Evolutionary conservation across 2,329 filamentous ascomycete genomes (phyloP).

Genomic region (Scytalidium sp.): DNA sequence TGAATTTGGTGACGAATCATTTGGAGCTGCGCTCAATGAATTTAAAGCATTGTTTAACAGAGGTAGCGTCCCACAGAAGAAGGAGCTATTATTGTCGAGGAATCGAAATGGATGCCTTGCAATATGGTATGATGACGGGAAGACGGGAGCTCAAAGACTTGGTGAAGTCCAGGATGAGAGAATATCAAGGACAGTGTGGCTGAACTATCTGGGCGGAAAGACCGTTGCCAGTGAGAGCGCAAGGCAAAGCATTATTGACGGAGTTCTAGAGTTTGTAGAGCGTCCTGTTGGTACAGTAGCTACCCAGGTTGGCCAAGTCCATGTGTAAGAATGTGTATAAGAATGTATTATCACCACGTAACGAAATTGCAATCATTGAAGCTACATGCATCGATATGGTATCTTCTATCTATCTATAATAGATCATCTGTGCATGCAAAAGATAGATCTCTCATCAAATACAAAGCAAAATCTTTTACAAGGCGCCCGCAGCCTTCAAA

Average conservation of each 20-base stretch:
- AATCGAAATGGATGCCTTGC: constrained; percentile 63
- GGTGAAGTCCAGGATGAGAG: constrained; percentile 77
- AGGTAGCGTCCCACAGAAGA: constrained; percentile 75
- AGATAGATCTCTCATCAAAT: constrained; percentile 1
- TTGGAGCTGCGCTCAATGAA: constrained; percentile 69
- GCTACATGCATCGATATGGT: neutral
- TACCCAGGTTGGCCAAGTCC: constrained; percentile 57
- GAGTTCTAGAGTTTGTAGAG: constrained; percentile 83
- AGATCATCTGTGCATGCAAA: neutral
- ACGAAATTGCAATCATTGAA: neutral
- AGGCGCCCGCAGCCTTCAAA: constrained; percentile 60
- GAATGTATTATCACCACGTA: neutral
- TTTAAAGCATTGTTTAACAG: constrained; percentile 84
- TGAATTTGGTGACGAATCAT: constrained; percentile 66
- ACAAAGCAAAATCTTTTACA: constrained; percentile 39
- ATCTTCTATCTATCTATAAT: neutral
- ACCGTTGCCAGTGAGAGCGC: constrained; percentile 84
- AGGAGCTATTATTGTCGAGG: constrained; percentile 71
- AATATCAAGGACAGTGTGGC: constrained; percentile 77
- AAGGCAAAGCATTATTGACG: constrained; percentile 78
- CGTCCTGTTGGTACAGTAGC: constrained; percentile 85
- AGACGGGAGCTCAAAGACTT: constrained; percentile 50
- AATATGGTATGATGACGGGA: constrained; percentile 61
- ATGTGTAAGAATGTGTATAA: constrained; percentile 12
- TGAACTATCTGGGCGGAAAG: constrained; percentile 84